Percentiles rank a stretch among this genome's conserved stretches.
Evolutionary conservation across 805 yeast species (phyloP).

Genomic region (Zygoascus flipseniorum): DNA sequence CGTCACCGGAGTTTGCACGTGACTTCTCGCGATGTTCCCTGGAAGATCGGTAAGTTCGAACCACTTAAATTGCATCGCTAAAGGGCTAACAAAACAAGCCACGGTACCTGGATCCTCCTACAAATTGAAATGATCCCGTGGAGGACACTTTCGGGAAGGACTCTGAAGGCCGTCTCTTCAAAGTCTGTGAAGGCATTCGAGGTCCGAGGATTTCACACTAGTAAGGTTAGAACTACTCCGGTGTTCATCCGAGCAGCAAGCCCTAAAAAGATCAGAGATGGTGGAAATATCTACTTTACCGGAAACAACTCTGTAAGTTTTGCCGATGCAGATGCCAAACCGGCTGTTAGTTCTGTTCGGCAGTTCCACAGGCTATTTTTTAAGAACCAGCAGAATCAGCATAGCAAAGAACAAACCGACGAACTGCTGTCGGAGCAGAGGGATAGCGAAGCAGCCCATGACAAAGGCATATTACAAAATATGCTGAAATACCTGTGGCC

Average conservation of each 20-base stretch:
- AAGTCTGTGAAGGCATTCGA: neutral
- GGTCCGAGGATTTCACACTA: neutral
- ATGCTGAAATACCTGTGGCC: conserved; percentile 31
- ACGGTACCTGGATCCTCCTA: neutral
- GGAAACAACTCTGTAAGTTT: neutral
- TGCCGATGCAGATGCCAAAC: neutral
- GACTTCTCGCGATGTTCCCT: too few relatives aligned
- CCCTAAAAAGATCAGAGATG: neutral
- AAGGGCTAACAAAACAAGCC: neutral
- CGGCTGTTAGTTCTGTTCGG: neutral
- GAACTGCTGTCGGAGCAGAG: conserved; percentile 3
- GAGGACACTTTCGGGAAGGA: neutral
- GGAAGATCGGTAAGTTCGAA: too few relatives aligned
- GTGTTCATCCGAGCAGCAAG: neutral
- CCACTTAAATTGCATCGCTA: too few relatives aligned
- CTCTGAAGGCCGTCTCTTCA: neutral
- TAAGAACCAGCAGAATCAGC: neutral
- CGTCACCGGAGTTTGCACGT: too few relatives aligned
- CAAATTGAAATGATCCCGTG: neutral
- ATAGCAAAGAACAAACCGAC: neutral
- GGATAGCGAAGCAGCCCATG: conserved; percentile 6
- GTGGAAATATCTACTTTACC: neutral
- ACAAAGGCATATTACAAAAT: conserved; percentile 19
- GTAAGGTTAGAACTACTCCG: neutral
- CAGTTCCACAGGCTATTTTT: neutral